Evolutionary conservation across 2,329 filamentous ascomycete genomes (phyloP), one percentile per base, ranked within the genome.

Genomic region (Fonsecaea pedrosoi): DNA sequence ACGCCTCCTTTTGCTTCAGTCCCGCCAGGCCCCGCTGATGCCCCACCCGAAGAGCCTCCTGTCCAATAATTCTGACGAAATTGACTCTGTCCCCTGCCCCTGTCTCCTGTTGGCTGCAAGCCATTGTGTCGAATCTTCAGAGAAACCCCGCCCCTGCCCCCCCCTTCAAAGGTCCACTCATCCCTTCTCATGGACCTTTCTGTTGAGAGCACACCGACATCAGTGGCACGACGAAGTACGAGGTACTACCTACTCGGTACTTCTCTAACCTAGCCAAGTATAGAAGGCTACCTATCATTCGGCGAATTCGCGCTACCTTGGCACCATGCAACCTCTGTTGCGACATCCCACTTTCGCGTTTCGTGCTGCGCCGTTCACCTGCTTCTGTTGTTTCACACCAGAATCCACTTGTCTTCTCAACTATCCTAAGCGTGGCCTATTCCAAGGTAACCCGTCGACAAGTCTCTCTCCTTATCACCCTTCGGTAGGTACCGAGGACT

Each of bases 101-200:
- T 62, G 60, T 35, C 53, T 61, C 34, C 35, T 25, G 37, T 62
- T 48, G 21, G 60, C 30, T 48, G 60, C 60, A 56, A 18, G 60
- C 60, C 53, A 62, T 62, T 62, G 60, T 62, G 60, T 62, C 60
- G 60, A 56, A 62, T 62, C 18, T 55, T 38, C 38, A 35, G 60
- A 37, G n/a, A 21, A 2, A 9, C 8, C 30, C 50, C 50, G 25
- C 40, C 42, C 50, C 18, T 32, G 10, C 32, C 58, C 50, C 32
- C 32, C 58, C 58, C 48, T 32, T 32, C 30, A 32, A n/a, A 6
- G 15, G 12, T 15, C 10, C 38, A 12, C 38, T 40, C 38, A 37
- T 60, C 42, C 57, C 57, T 60, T 45, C 42, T 45, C 59, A 48
- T 54, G 48, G 42, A 37, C 45, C 35, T 32, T 40, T 34, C 10